Percentiles rank a stretch among this genome's conserved stretches.
Evolutionary conservation across 73 alveolate genomes (phyloP).

Genomic region (Tetrahymena borealis): DNA sequence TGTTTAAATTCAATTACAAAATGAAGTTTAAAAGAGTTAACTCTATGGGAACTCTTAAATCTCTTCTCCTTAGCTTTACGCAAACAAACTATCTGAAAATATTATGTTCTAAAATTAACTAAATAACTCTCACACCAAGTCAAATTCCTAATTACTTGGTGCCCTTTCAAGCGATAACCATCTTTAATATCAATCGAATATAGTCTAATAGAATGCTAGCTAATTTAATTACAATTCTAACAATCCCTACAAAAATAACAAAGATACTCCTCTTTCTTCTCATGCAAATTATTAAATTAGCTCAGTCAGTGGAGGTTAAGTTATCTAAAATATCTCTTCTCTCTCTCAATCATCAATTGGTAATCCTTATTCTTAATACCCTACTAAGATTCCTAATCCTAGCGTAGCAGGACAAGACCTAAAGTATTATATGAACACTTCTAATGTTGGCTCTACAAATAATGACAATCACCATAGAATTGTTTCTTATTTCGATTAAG

Average conservation of each 20-base stretch:
- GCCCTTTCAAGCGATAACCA: background rate
- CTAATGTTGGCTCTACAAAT: background rate
- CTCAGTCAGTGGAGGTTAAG: too few species aligned
- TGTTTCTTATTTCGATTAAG: background rate
- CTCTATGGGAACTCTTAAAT: background rate
- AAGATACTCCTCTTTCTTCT: too few species aligned
- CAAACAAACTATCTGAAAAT: background rate
- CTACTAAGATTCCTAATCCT: background rate
- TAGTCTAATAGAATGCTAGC: background rate
- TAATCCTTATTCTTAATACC: background rate
- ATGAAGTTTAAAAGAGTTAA: background rate
- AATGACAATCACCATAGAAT: background rate
- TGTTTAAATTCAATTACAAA: background rate
- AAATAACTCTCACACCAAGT: background rate
- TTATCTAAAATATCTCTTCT: background rate
- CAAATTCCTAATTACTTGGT: background rate
- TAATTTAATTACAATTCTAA: background rate
- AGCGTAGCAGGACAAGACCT: background rate
- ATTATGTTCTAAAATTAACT: background rate
- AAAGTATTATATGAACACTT: background rate
- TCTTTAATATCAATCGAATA: background rate
- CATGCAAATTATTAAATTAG: too few species aligned
- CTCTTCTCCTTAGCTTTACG: background rate
- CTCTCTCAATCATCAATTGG: background rate
- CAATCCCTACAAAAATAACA: too few species aligned